phyloP scores from a whole-genome alignment of 2,329 filamentous ascomycete species.

The Purpureocillium lavendulum region DNA sequence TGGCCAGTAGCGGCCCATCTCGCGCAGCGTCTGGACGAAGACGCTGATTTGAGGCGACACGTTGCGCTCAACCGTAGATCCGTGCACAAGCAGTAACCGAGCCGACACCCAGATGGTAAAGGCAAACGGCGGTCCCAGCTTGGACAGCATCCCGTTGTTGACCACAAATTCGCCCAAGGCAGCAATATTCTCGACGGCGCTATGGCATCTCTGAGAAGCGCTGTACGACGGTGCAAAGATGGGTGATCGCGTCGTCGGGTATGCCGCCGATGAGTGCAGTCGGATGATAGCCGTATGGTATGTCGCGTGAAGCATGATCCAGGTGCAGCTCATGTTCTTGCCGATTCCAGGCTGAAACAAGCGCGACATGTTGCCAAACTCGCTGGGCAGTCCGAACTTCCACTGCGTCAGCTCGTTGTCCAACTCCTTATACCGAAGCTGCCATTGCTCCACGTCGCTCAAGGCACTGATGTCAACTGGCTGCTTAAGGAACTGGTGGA shows the following conservation, averaged over 20 bases:
- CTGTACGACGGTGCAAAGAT: constrained; percentile 87
- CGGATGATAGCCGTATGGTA: constrained; percentile 87
- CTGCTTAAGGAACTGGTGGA: constrained; percentile 81
- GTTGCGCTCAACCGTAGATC: constrained; percentile 79
- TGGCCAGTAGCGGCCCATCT: constrained; percentile 78
- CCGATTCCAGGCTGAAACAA: constrained; percentile 58
- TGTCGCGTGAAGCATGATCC: constrained; percentile 86
- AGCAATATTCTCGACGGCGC: constrained; percentile 75
- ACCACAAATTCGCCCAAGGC: constrained; percentile 72
- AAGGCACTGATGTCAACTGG: constrained; percentile 82
- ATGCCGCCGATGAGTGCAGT: constrained; percentile 84
- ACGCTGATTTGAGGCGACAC: constrained; percentile 72
- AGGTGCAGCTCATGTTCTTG: constrained; percentile 68
- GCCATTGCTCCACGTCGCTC: constrained; percentile 83
- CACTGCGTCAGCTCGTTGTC: constrained; percentile 72
- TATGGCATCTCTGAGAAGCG: constrained; percentile 74
- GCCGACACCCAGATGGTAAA: constrained; percentile 92
- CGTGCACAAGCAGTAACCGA: constrained; percentile 78
- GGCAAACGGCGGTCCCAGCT: constrained; percentile 82
- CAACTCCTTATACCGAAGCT: constrained; percentile 75
- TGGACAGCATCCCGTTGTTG: constrained; percentile 63
- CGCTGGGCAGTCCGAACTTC: constrained; percentile 74
- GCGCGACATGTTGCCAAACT: constrained; percentile 78
- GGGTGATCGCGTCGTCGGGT: constrained; percentile 78
- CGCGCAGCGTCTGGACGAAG: constrained; percentile 72